Evolutionary conservation across 371 early-diverging fungal genomes (phyloP), one percentile per base, ranked within the genome.

Genomic region (Mucor circinelloides): DNA sequence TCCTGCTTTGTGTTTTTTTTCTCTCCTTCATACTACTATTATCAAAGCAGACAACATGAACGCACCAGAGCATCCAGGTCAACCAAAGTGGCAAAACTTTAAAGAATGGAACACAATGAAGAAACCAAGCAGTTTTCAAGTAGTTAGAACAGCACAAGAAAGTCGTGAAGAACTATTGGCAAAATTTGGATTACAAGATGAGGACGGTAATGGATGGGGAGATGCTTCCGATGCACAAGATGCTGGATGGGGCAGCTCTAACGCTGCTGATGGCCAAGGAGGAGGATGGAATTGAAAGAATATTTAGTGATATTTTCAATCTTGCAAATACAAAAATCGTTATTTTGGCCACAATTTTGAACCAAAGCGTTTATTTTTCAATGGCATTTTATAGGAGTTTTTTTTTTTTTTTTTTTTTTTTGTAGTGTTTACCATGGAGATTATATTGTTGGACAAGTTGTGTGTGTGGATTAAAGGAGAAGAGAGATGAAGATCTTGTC

Each of bases 61-160:
- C 19, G 8, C 61, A 2, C 75, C 75, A 8, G 28, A 66, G 21
- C 75, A 75, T 69, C 75, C 75, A 31, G 72, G 67, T 7, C 50
- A 69, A 30, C 72, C 69, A 0, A 58, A 55, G 28, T 75, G 75
- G 75, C 48, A 66, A 63, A 66, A 25, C 3, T 48, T 54, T 36
- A 21, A 48, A n/a, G 67, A 68, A n/a, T 75, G 75, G 75, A 38
- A 54, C 4, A 72, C 52, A 25, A 25, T 36, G 31, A 72, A 58
- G n/a, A 15, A 31, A 42, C 61, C 72, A n/a, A 46, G 8, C 0
- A 19, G 34, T 25, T 42, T 74, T 19, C 48, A 64, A 31, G 3
- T 69, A 2, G 19, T 28, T 13, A 71, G 57, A 25, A 54, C 50
- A 2, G 59, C 62, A 42, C 25, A 50, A 19, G 66, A 69, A 32